Percentiles rank a stretch among this genome's conserved stretches.
These are phyloP conservation scores for Russula lepida DNA, from an alignment of 768 basidiomycete genomes.

Conservation along the genomic window DNA sequence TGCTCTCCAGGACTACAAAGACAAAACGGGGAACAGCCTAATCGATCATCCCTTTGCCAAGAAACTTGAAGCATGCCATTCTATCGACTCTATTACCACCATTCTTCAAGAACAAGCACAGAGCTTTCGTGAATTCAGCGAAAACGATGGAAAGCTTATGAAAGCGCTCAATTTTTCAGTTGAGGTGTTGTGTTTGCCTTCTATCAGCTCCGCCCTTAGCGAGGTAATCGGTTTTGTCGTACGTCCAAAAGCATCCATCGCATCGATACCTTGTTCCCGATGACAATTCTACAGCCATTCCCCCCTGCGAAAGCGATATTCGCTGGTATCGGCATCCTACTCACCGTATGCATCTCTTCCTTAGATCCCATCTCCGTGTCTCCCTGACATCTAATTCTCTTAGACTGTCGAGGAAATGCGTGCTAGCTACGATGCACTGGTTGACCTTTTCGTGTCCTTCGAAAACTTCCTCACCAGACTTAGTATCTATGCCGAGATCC, in stretches of 20 bases:
- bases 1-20: no score
- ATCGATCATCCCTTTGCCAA: no score
- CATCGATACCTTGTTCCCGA: background rate
- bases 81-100: no score
- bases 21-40: no score
- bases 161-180: background rate
- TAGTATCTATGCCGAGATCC: background rate
- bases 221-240: background rate
- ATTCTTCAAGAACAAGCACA: no score
- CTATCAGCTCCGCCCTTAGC: background rate
- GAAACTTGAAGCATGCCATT: no score
- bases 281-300: background rate
- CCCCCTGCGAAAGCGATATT: background rate
- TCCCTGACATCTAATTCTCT: background rate
- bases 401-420: background rate
- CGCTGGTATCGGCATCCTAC: background rate
- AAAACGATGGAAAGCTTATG: background rate
- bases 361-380: background rate
- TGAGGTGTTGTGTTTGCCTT: background rate
- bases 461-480: background rate
- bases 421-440: background rate
- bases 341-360: background rate
- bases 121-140: background rate
- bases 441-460: slow-evolving; percentile 1
- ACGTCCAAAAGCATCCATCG: background rate